phyloP scores from a whole-genome alignment of 257 asterid species.

The Solanum habrochaites region DNA sequence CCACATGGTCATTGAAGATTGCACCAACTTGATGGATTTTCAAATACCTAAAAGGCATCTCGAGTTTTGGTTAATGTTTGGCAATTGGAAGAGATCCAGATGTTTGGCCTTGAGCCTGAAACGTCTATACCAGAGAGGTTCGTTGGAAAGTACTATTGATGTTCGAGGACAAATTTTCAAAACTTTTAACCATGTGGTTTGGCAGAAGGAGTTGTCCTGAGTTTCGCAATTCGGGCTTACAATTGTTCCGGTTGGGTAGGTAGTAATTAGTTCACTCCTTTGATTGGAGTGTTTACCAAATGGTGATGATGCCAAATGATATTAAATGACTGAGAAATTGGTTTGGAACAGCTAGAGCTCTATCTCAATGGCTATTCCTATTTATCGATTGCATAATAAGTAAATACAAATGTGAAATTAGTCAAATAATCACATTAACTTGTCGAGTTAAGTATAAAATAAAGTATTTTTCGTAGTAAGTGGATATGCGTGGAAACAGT shows the following conservation, averaged over 20 bases:
- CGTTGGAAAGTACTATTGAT: constrained; percentile 21
- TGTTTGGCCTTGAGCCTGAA: constrained; percentile 27
- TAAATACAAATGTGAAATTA: no score
- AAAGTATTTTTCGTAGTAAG: no score
- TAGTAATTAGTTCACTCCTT: constrained; percentile 53
- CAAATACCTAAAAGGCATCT: no score
- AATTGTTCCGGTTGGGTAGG: constrained; percentile 27
- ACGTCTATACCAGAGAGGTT: constrained; percentile 51
- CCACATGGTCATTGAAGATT: no score
- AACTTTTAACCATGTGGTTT: constrained; percentile 37
- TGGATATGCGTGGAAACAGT: no score
- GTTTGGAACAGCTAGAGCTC: constrained; percentile 16
- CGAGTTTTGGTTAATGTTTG: no score
- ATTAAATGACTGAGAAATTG: constrained; percentile 39
- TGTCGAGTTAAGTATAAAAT: no score
- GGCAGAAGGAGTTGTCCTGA: constrained; percentile 53
- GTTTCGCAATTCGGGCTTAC: constrained; percentile 37
- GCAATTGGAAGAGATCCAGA: constrained; percentile 18
- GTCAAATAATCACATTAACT: no score
- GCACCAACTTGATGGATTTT: no score
- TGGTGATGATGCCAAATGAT: constrained; percentile 20
- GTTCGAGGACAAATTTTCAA: constrained; percentile 37
- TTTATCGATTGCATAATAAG: neutral
- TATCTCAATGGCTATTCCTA: constrained; percentile 9
- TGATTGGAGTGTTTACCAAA: constrained; percentile 41